phyloP scores from a whole-genome alignment of 176 grass and related monocot species.

The Phoenix dactylifera region DNA sequence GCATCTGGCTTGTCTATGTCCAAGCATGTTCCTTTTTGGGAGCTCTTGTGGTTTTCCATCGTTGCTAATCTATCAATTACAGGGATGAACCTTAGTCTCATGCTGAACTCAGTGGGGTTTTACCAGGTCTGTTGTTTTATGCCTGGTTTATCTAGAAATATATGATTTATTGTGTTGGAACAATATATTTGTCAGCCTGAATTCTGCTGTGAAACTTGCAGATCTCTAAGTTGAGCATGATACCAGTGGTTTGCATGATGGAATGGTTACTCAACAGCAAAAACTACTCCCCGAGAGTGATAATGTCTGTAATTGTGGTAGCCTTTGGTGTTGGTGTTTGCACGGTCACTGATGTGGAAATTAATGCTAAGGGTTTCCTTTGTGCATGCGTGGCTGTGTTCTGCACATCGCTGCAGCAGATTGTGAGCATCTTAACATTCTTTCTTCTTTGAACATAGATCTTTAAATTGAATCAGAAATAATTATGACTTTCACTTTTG shows the following conservation, averaged over 20 bases:
- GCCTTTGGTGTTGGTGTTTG: conserved; percentile 84
- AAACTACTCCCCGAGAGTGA: conserved; percentile 65
- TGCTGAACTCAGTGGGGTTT: conserved; percentile 52
- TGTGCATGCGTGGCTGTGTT: conserved; percentile 78
- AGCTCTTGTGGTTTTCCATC: conserved; percentile 47
- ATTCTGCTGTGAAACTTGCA: conserved; percentile 11
- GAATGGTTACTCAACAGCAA: conserved; percentile 75
- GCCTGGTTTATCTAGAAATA: no score
- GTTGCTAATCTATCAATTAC: conserved; percentile 51
- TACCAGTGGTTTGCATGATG: conserved; percentile 90
- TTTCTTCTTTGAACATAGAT: no score
- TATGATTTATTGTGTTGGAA: no score
- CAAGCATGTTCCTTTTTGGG: conserved; percentile 44
- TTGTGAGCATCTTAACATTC: conserved; percentile 39
- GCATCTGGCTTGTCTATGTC: conserved; percentile 37
- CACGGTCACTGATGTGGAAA: conserved; percentile 74
- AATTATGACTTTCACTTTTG: no score
- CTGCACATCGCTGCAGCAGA: conserved; percentile 91
- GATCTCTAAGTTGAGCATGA: conserved; percentile 96
- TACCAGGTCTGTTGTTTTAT: conserved; percentile 30
- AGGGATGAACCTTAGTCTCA: conserved; percentile 48
- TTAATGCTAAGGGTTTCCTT: conserved; percentile 78
- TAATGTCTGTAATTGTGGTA: conserved; percentile 59
- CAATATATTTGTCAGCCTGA: conserved; percentile 4
- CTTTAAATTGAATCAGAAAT: no score